Base-by-base conservation (phyloP, 352 stramenopile genomes). In the Globisporangium emineosum region DNA sequence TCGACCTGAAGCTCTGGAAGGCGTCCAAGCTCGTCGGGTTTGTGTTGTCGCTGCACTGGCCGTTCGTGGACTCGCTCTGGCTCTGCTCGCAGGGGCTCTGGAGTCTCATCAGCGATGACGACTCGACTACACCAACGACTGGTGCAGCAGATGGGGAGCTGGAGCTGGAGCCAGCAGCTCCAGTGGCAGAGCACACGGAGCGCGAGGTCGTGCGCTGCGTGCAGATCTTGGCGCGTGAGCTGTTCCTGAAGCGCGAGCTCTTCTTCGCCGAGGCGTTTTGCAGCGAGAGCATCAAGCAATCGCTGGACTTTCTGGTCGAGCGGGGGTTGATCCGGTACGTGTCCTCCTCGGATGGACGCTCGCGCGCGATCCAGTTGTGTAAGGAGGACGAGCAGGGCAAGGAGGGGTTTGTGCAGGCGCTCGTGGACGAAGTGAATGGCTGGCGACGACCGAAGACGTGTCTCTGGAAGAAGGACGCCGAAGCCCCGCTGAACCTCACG, bases 31-130 rank as follows among this genome's bases (percentile, higher is more conserved):
- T 83, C 27, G 68, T 79, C 27, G 70, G 75, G 60, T 91, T 96
- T 40, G 72, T 83, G 35, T 57, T 90, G 35, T 87, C 80, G 54
- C 66, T 96, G 25, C 72, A 86, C 33, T 90, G 82, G 78, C 85
- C 87, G 43, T 89, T 96, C 21, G 74, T 91, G 47, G 83, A 94
- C 70, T 86, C 84, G 54, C 64, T 94, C 33, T 89, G 79, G 76
- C 71, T 92, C 25, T 86, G 71, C 15, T 70, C 70, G 3, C 76
- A 87, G 17, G 76, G 79, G 0, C 70, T 83, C 13, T 85, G 71
- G 73, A 77, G 66, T 32, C 57, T 89, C 19, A 23, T 76, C 23
- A 30, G n/a, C 43, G 60, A 67, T 8, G 35, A 43, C 1, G 53
- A 57, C 3, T n/a, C n/a, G n/a, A n/a, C n/a, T n/a, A n/a, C n/a